Conservation (phyloP, 768 basidiomycete genomes). For the Xanthoconium stramineum region DNA sequence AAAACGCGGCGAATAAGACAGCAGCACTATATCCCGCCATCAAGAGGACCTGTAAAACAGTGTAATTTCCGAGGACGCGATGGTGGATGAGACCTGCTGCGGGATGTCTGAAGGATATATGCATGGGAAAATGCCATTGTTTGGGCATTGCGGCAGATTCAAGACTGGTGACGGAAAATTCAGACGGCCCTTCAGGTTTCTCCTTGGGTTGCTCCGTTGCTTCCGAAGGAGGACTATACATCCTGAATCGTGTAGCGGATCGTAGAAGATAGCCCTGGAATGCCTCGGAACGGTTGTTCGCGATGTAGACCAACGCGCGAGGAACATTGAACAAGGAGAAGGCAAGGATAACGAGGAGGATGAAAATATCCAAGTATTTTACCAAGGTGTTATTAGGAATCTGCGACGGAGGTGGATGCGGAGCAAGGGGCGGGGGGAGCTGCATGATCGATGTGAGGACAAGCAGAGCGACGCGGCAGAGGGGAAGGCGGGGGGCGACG, state of each 20-base stretch:
- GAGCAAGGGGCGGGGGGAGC: too few species aligned
- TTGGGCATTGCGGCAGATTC: background rate
- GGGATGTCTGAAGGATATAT: constrained; percentile 42
- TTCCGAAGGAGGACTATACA: background rate
- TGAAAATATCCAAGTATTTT: constrained; percentile 41
- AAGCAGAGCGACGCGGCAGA: background rate
- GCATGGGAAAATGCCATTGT: constrained; percentile 32
- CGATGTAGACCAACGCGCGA: constrained; percentile 47
- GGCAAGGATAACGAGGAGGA: constrained; percentile 38
- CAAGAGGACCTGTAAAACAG: constrained; percentile 45
- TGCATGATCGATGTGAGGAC: constrained; percentile 4
- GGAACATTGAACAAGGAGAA: constrained; percentile 47
- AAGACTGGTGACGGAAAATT: background rate
- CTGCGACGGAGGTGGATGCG: background rate
- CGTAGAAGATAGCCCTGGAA: constrained; percentile 47
- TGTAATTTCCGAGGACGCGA: constrained; percentile 46
- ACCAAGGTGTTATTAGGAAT: constrained; percentile 13
- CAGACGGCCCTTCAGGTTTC: background rate
- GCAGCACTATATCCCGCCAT: constrained; percentile 45
- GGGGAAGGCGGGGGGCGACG: too few species aligned
- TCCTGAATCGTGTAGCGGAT: constrained; percentile 3
- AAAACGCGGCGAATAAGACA: constrained; percentile 47
- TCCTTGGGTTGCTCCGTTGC: background rate
- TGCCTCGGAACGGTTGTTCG: constrained; percentile 44
- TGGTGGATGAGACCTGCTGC: constrained; percentile 39